Base-by-base conservation (phyloP, 345 rosid genomes). In the Camelina laxa region DNA sequence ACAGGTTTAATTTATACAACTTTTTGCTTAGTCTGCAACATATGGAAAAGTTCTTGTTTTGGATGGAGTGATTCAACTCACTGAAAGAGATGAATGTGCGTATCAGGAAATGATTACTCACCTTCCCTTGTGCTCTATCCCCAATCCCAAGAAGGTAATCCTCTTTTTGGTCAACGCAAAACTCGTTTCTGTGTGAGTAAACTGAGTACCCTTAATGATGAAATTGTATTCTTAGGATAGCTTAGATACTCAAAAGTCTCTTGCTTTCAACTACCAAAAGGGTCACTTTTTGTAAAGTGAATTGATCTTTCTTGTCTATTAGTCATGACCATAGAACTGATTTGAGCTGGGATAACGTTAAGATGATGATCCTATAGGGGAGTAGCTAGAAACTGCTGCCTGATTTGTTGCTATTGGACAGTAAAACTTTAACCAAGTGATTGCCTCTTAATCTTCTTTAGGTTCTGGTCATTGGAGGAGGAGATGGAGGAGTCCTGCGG, bases 21-120 rank as follows among this genome's bases (percentile, higher is more conserved):
- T n/a, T n/a, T 3, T 27, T 4, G 30, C 33, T 65, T 87, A 94
- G 98, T 94, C 98, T 22, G 85, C 97, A 9, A 87, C 98, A 5
- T 94, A 94, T 41, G 98, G 98, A 22, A 94, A 91, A 73, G 97
- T 94, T 74, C 86, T 94, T 42, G 92, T 94, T 74, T 80, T 94
- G 88, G 98, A 94, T 68, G 98, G 98, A 27, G 96, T 91, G 80
- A 90, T 94, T 75, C 98, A 94, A 65, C 93, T 94, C 17, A 94
- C 98, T 1, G 96, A 94, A 82, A 87, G 97, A 76, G 98, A 94
- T 75, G 97, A 94, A 80, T 94, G 97, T 82, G 97, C 98, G 7
- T 94, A 94, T 75, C 98, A 94, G 67, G 98, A 94, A 85, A 94
- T 94, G 98, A 94, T 94, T 53, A 84, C 93, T 80, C 98, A 94